A percentile compares a stretch with the other conserved stretches of the same genome.
These are phyloP conservation scores for Chlamydomonas schloesseri DNA, from an alignment of 139 green algal genomes.

Conservation along the genomic window DNA sequence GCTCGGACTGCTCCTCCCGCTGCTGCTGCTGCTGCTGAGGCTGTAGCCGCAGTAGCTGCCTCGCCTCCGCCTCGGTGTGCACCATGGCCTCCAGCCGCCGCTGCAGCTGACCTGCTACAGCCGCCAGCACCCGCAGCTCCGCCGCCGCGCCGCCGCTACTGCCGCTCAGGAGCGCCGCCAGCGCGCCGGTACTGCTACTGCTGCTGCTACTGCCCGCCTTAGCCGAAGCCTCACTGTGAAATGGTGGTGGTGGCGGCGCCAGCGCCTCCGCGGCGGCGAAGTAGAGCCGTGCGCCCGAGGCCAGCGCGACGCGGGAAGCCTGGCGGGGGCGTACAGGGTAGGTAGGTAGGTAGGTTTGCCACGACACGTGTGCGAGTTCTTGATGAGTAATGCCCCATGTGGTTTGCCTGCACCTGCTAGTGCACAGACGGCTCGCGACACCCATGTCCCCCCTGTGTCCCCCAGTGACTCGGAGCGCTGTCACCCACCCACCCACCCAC, in stretches of 20 bases:
- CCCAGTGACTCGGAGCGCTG: no score
- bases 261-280: slow-evolving; percentile 5
- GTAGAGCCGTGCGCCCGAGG: neutral
- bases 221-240: no score
- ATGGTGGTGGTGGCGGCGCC: neutral
- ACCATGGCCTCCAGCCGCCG: slow-evolving; percentile 18
- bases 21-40: neutral
- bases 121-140: slow-evolving; percentile 32
- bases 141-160: neutral
- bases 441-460: no score
- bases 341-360: neutral
- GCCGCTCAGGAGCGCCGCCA: neutral
- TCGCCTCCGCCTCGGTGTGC: neutral
- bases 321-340: neutral
- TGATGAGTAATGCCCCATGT: no score
- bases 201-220: neutral
- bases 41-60: slow-evolving; percentile 7
- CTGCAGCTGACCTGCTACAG: slow-evolving; percentile 45
- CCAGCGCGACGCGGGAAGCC: neutral
- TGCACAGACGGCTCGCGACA: no score
- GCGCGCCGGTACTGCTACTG: neutral
- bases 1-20: neutral
- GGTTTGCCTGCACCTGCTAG: no score
- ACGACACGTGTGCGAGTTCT: no score
- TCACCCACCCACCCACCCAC: no score